These are phyloP conservation scores for Moesziomyces sp. DNA, from an alignment of 1,284 basidiomycete species.

Conservation along the genomic window DNA sequence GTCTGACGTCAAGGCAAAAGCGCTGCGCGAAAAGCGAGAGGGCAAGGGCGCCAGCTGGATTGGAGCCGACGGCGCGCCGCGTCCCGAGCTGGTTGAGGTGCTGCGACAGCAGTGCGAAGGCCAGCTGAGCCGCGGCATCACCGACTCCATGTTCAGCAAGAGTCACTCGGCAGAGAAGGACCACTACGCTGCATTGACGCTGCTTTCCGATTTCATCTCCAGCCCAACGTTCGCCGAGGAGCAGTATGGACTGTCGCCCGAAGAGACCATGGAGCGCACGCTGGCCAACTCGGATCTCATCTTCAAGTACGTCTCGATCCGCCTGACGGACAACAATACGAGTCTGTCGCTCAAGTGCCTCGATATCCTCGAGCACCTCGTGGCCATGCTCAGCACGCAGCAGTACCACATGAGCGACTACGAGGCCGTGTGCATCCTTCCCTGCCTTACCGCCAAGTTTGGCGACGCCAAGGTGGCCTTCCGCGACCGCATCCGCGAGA, in stretches of 20 bases:
- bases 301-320: constrained; percentile 92
- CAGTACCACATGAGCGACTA: constrained; percentile 86
- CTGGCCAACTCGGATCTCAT: constrained; percentile 90
- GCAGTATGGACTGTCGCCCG: constrained; percentile 73
- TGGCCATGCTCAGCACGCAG: constrained; percentile 77
- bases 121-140: constrained; percentile 79
- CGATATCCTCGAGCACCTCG: constrained; percentile 83
- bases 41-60: constrained; percentile 70
- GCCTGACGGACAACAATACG: constrained; percentile 91
- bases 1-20: constrained; percentile 80
- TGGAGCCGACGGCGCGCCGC: constrained; percentile 79
- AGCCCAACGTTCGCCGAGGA: constrained; percentile 73
- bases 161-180: constrained; percentile 97
- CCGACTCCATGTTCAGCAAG: constrained; percentile 82
- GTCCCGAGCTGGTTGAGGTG: constrained; percentile 87
- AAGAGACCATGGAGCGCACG: constrained; percentile 77
- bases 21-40: constrained; percentile 80
- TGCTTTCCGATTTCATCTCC: constrained; percentile 80
- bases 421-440: constrained; percentile 88
- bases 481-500: constrained; percentile 69
- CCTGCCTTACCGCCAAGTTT: constrained; percentile 86
- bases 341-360: constrained; percentile 88
- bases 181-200: constrained; percentile 80
- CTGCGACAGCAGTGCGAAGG: constrained; percentile 92
- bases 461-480: constrained; percentile 71